Base-by-base conservation (phyloP, 257 asterid species). In the Paulownia fortunei region DNA sequence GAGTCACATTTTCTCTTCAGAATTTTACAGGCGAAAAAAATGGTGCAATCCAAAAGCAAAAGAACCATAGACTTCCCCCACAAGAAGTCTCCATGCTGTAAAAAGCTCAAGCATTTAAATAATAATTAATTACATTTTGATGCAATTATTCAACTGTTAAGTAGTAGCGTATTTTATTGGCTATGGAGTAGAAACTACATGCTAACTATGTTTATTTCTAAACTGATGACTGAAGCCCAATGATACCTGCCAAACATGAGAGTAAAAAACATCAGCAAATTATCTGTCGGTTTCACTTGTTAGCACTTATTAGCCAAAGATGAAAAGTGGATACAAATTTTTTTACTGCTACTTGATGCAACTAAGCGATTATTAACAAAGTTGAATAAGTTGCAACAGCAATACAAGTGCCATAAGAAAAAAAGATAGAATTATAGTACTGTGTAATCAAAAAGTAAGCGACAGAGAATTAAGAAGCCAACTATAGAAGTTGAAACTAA, bases 171-270 rank as follows among this genome's bases (percentile, higher is more conserved):
- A 6, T 19, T 21, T 6, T 16, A 30, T 74, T 19, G 60, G 68
- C 67, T 24, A 15, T 62, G 9, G 8, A n/a, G 55, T 0, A 19
- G 63, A 69, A 51, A 26, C 10, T n/a, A 16, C 64, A 19, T 42
- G 42, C 39, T 34, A 24, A 8, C 12, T 23, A 16, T 36, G n/a
- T 51, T 8, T 55, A 51, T 13, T 61, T 72, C 87, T 92, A 92
- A 51, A 92, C 90, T 30, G 93, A 87, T 72, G 98, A 92, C 66
- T 86, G 97, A 73, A 94, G 92, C 76, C 98, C 98, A 51, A 94
- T 94, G 65, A 94, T 85, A n/a, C 98, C 97, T 94, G 94, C 82
- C 68, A 79, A 82, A 72, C 39, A 80, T 23, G 13, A 32, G 56
- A 58, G 71, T 18, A 47, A 72, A 64, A 15, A 24, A 37, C 16